A percentile compares a stretch with the other conserved stretches of the same genome.
phyloP scores from a whole-genome alignment of 2,329 filamentous ascomycete genomes.

The Calonectria honghensis region DNA sequence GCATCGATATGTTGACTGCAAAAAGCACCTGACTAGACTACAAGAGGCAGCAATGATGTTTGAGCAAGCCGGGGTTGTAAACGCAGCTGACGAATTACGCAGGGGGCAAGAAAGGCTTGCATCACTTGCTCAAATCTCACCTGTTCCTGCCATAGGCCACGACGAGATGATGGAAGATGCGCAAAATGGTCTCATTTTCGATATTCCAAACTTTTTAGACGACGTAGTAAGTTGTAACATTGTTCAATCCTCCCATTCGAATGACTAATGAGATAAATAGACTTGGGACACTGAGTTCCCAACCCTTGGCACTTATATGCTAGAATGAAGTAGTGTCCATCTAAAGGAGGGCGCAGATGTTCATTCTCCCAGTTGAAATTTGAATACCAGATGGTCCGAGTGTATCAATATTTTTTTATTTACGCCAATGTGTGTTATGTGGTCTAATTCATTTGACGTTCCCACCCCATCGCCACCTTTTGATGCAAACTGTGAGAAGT shows the following conservation, averaged over 20 bases:
- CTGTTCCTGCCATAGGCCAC: neutral
- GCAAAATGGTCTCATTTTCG: neutral
- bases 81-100: neutral
- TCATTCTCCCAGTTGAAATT: too few species aligned
- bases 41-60: neutral
- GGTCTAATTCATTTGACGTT: too few species aligned
- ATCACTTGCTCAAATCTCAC: neutral
- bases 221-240: neutral
- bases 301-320: neutral
- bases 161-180: neutral
- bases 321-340: neutral
- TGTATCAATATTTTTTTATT: too few species aligned
- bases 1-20: neutral
- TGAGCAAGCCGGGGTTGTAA: neutral
- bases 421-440: too few species aligned
- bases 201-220: slow-evolving; percentile 19
- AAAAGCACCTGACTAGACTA: neutral
- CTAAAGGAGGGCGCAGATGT: too few species aligned
- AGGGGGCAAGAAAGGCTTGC: slow-evolving; percentile 4
- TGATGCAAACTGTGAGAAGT: too few species aligned
- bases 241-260: neutral
- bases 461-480: too few species aligned
- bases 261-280: neutral
- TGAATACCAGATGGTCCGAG: too few species aligned
- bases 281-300: slow-evolving; percentile 17